Evolutionary conservation across 192 early-diverging fungal genomes (phyloP), one percentile per base, ranked within the genome.

Genomic region (Dissophora globulifera): DNA sequence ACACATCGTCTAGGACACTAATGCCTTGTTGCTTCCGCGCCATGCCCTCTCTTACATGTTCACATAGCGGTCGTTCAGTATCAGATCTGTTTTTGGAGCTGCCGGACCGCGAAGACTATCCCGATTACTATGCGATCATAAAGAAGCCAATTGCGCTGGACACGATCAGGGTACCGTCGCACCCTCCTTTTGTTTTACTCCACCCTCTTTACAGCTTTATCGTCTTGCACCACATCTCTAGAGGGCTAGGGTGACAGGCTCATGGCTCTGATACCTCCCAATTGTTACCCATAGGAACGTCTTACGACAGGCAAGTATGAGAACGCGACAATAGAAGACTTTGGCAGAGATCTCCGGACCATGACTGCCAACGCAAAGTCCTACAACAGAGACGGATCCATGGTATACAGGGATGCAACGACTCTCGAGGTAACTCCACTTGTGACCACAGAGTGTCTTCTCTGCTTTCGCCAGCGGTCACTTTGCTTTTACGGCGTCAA

Each of bases 351-450:
- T 70, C 41, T 85, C n/a, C 65, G 76, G 20, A 58, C 82, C 20
- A 80, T 87, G 80, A 70, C 82, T 0, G 17, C 67, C 1, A 87
- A 87, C 38, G 85, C 85, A 22, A 86, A 86, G 57, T 66, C 70
- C n/a, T 87, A 86, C 45, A 87, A 87, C 66, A 43, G 69, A 4
- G 76, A 81, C 4, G 74, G 70, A 1, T 86, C 85, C 2, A 60
- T 68, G 43, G 71, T 86, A 0, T 82, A 82, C 43, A 57, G 72
- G 30, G 85, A 86, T 67, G 84, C 85, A 27, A 42, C 67, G 30
- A 54, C 53, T n/a, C 66, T 83, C 2, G 79, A 80, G 68, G 85
- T 70, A 50, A 80, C 71, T 38, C 6, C 7, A 6, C 35, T 38
- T 13, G 35, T 13, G 13, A 13, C 35, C 35, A 38, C 35, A 6